Evolutionary conservation across 805 yeast genomes (phyloP).

Genomic region (Scheffersomyces spartinae): DNA sequence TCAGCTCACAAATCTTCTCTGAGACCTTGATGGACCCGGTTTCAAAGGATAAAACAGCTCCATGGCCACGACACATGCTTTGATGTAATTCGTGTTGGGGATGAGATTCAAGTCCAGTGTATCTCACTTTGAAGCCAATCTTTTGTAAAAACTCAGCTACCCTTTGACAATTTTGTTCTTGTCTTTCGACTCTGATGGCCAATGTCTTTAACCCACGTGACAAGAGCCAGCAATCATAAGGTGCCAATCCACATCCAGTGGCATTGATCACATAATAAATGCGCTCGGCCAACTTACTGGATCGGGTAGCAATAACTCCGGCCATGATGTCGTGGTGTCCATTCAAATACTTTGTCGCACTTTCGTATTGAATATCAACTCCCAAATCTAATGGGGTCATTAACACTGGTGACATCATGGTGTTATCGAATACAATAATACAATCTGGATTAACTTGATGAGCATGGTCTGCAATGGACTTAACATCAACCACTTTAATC

Average conservation of each 20-base stretch:
- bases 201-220: constrained; percentile 83
- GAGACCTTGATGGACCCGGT: constrained; percentile 63
- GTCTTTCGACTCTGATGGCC: constrained; percentile 77
- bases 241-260: constrained; percentile 84
- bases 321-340: constrained; percentile 98
- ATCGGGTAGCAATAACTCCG: constrained; percentile 71
- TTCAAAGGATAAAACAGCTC: constrained; percentile 82
- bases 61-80: constrained; percentile 71
- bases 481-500: constrained; percentile 77
- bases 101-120: constrained; percentile 73
- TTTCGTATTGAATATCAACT: constrained; percentile 85
- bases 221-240: constrained; percentile 87
- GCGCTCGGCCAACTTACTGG: constrained; percentile 50
- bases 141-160: constrained; percentile 64
- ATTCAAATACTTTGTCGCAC: constrained; percentile 84
- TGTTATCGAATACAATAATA: constrained; percentile 80
- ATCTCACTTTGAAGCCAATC: constrained; percentile 67
- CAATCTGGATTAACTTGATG: constrained; percentile 58
- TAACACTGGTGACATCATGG: constrained; percentile 90
- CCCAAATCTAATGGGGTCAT: constrained; percentile 80
- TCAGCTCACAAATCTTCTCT: constrained; percentile 63
- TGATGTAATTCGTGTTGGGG: constrained; percentile 75
- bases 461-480: constrained; percentile 51
- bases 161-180: constrained; percentile 67
- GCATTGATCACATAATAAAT: constrained; percentile 75